Evolutionary conservation across 306 rosid species (phyloP), one percentile per base, ranked within the genome.

Genomic region (Trifolium pratense): DNA sequence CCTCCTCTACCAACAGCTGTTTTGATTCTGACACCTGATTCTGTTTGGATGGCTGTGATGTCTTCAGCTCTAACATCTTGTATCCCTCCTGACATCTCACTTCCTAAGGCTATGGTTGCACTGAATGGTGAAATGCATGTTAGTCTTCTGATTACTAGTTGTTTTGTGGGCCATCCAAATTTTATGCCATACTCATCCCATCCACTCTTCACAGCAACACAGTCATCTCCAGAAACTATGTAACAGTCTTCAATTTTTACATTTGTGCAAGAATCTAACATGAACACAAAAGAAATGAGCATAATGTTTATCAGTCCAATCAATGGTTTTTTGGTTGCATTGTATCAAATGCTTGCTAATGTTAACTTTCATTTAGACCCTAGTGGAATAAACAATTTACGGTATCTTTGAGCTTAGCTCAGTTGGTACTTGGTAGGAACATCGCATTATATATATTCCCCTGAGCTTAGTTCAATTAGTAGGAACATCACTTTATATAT

Each of bases 151-250:
- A 89, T 89, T 5, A 86, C 63, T 21, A 92, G 87, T 26, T 88
- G 93, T 64, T 85, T 89, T 0, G 96, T 89, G 1, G 96, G 97
- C 92, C 79, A 32, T 4, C 92, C 96, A 21, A 80, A 88, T 2
- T 87, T 84, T 45, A 89, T 89, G 59, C 97, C 97, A 43, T 92
- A 89, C 81, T 92, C 86, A 25, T 92, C 97, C 97, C 96, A 92
- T 25, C 97, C 97, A 57, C 96, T 89, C 86, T 92, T 92, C 0
- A 92, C 90, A 0, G 97, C 93, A 4, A 92, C 87, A 71, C 97
- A 92, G 56, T 92, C 97, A 74, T 92, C 97, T 34, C 93, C 96
- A 6, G 96, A 92, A 52, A 92, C 93, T 53, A 92, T 89, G 76
- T 89, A 89, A 39, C 96, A 92, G 76, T 89, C 97, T 75, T 92